phyloP scores from a whole-genome alignment of 768 basidiomycete species.

The Hemileccinum impolitum region DNA sequence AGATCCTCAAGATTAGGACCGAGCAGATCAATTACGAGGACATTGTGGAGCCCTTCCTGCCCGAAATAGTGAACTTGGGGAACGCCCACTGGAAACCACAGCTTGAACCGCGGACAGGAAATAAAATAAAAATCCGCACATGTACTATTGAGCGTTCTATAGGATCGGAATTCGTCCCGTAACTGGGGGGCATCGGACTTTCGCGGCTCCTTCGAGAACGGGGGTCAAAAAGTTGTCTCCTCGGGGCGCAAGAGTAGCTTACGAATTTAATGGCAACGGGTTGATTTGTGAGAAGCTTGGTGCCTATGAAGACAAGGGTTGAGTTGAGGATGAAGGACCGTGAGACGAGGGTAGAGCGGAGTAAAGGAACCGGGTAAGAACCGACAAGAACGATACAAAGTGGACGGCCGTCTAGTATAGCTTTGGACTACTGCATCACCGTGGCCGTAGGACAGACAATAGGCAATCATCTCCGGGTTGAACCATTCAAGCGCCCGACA shows the following conservation, averaged over 20 bases:
- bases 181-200: slow-evolving; percentile 98
- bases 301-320: slow-evolving; percentile 47
- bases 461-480: slow-evolving; percentile 2
- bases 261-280: slow-evolving; percentile 99
- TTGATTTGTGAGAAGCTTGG: slow-evolving; percentile 77
- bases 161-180: slow-evolving; percentile 95
- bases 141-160: slow-evolving; percentile 90
- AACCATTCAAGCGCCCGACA: slow-evolving; percentile 12
- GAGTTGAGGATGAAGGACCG: slow-evolving; percentile 8
- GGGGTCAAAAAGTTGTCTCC: slow-evolving; percentile 12
- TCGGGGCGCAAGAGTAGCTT: slow-evolving; percentile 30
- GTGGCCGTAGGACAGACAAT: slow-evolving; percentile 5
- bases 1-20: slow-evolving; percentile 98
- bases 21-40: slow-evolving; percentile 88
- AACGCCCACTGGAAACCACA: slow-evolving; percentile 67
- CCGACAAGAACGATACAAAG: slow-evolving; percentile 3
- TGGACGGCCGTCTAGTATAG: slow-evolving; percentile 6
- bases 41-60: slow-evolving; percentile 97
- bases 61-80: slow-evolving; percentile 99
- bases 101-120: slow-evolving; percentile 13
- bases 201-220: slow-evolving; percentile 70
- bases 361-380: slow-evolving; percentile 1
- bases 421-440: slow-evolving; percentile 4
- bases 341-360: neutral
- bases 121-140: slow-evolving; percentile 48